Evolutionary conservation across 441 rosid species (phyloP).

Genomic region (Euphorbia schlechtendalii): DNA sequence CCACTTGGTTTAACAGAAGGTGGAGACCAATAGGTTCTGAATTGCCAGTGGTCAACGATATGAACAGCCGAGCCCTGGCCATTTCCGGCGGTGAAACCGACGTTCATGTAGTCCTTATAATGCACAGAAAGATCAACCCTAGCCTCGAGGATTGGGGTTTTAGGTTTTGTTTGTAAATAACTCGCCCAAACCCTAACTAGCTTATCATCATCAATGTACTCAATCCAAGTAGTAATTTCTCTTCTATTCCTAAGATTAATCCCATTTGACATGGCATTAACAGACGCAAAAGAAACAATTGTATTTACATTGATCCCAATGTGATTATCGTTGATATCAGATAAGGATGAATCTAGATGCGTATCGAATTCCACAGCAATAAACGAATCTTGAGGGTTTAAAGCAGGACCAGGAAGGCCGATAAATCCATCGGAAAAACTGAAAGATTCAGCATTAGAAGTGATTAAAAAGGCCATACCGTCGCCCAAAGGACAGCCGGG

Average conservation of each 20-base stretch:
- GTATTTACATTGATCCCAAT: constrained; percentile 56
- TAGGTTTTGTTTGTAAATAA: constrained; percentile 43
- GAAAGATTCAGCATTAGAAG: constrained; percentile 64
- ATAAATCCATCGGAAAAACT: constrained; percentile 53
- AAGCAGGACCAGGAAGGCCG: constrained; percentile 50
- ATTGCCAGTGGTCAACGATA: constrained; percentile 53
- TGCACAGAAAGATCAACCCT: constrained; percentile 51
- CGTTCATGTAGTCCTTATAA: constrained; percentile 65
- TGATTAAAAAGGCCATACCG: constrained; percentile 71
- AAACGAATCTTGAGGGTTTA: constrained; percentile 46
- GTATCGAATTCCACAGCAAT: constrained; percentile 82
- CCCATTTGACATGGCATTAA: constrained; percentile 42
- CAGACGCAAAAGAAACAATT: constrained; percentile 45
- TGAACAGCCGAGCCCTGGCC: constrained; percentile 65
- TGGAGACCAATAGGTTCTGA: constrained; percentile 43
- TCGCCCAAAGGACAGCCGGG: constrained; percentile 63
- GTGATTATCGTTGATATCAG: constrained; percentile 61
- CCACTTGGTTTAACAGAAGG: constrained; percentile 24
- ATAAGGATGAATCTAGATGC: constrained; percentile 39
- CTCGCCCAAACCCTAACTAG: constrained; percentile 60
- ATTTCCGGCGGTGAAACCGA: constrained; percentile 77
- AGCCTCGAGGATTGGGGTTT: constrained; percentile 45
- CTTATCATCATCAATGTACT: constrained; percentile 45
- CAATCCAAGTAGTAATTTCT: constrained; percentile 62
- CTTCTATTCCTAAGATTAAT: constrained; percentile 54